Evolutionary conservation across 2,329 filamentous ascomycete genomes (phyloP), one percentile per base, ranked within the genome.

Genomic region (Aspergillus sp.): DNA sequence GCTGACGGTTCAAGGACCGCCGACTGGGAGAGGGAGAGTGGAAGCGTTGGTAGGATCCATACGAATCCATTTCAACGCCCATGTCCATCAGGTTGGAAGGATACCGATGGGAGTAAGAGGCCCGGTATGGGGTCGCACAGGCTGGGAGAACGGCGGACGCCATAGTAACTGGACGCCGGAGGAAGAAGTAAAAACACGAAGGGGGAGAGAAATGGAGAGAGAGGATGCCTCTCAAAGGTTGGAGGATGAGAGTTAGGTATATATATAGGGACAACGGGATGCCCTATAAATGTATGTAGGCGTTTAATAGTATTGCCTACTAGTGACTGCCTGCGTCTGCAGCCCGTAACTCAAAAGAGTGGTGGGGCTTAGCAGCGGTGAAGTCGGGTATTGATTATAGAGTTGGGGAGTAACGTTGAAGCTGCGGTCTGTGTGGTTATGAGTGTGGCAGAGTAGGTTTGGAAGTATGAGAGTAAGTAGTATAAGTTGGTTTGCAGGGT

Each of bases 1-100:
- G 61, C 21, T 67, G 58, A 10, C 23, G 59, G 5, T 56, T 59
- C 36, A 64, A 51, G 25, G 68, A 63, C 17, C 63, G 67, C 5
- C 59, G 60, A 8, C 60, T 64, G 10, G 69, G 65, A 8, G 69
- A 65, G 2, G 70, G 64, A 12, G 72, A 71, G 41, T 70, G 65
- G 57, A 68, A 70, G 38, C 66, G 65, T 28, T 67, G 60, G 54
- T 73, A 74, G 7, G 71, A 69, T 57, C 69, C 73, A 52, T 67
- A 65, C 60, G 61, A 69, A 47, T 56, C 50, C 59, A 63, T 28
- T 5, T 51, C 41, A 17, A 55, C 32, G 7, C 55, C 55, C 48
- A 49, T 60, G 45, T 69, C 66, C 54, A 63, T 63, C 17, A 65
- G 64, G 30, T 70, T 65, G 15, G 63, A 63, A 15, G 64, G 64